phyloP scores from a whole-genome alignment of 345 rosid species.

The Eucalyptus decipiens region DNA sequence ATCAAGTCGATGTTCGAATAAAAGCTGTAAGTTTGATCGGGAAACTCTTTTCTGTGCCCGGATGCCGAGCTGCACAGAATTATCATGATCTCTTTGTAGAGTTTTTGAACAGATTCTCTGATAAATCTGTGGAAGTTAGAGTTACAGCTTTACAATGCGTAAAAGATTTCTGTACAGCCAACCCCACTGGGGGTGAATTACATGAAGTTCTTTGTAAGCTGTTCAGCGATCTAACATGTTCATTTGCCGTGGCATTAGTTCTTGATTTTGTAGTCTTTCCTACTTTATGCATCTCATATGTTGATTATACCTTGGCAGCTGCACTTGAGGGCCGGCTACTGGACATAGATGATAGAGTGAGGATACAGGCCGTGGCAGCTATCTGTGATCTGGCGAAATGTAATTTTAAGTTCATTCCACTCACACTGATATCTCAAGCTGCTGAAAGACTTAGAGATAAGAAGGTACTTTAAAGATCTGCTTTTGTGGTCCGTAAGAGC shows the following conservation, averaged over 20 bases:
- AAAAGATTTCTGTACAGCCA: conserved; percentile 53
- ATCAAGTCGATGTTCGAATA: conserved; percentile 85
- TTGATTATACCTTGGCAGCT: conserved; percentile 23
- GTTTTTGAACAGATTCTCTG: conserved; percentile 81
- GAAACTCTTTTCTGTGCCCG: conserved; percentile 53
- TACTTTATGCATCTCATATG: not conserved
- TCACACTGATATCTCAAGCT: conserved; percentile 45
- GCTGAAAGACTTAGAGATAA: conserved; percentile 89
- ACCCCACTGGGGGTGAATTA: conserved; percentile 46
- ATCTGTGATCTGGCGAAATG: conserved; percentile 68
- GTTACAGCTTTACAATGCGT: conserved; percentile 57
- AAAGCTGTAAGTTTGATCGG: conserved; percentile 78
- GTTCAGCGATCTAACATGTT: not conserved
- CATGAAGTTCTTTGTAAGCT: conserved; percentile 52
- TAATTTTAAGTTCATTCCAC: conserved; percentile 36
- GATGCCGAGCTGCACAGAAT: conserved; percentile 29
- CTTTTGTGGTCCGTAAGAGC: not conserved
- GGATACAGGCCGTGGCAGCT: conserved; percentile 61
- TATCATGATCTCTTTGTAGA: conserved; percentile 57
- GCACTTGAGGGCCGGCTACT: conserved; percentile 67
- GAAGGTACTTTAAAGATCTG: conserved; percentile 35
- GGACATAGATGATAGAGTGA: conserved; percentile 83
- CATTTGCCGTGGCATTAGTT: not conserved
- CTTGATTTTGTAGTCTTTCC: not conserved
- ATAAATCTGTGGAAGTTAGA: conserved; percentile 89